These are phyloP conservation scores for Chlorella sp. DNA, from an alignment of 139 green algal species.

Conservation along the genomic window DNA sequence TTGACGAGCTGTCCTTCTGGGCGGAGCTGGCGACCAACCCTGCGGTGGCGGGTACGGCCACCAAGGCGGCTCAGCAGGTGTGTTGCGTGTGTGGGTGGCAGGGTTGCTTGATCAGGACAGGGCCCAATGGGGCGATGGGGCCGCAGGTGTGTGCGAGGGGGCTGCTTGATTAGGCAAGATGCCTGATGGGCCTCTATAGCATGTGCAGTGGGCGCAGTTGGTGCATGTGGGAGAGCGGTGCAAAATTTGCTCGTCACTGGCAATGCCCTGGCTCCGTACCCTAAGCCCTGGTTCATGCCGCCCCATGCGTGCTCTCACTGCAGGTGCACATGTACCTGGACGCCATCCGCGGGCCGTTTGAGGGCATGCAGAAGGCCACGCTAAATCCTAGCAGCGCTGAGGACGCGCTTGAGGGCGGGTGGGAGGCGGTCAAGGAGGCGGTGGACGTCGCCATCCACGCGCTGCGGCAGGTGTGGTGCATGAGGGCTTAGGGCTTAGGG, in stretches of 20 bases:
- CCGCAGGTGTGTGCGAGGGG: too few relatives aligned
- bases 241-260: too few relatives aligned
- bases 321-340: conserved; percentile 29
- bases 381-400: conserved; percentile 1
- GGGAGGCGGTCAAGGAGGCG: conserved; percentile 36
- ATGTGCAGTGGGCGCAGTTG: too few relatives aligned
- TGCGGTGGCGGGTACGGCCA: conserved; percentile 1
- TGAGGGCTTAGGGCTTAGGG: too few relatives aligned
- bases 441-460: conserved; percentile 14
- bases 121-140: too few relatives aligned
- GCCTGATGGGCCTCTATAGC: too few relatives aligned
- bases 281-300: not conserved
- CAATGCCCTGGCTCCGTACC: too few relatives aligned
- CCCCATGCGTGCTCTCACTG: not conserved
- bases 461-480: not conserved
- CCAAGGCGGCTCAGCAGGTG: conserved; percentile 25
- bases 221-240: too few relatives aligned
- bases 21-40: conserved; percentile 34
- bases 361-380: not conserved
- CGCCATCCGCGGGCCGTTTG: conserved; percentile 16
- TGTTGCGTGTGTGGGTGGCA: conserved; percentile 3
- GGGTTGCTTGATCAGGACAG: too few relatives aligned
- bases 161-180: too few relatives aligned
- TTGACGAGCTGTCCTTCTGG: conserved; percentile 58
- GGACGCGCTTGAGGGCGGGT: conserved; percentile 18